Evolutionary conservation across 352 stramenopile species (phyloP), one percentile per base, ranked within the genome.

Genomic region (Paralagenidium karlingii): DNA sequence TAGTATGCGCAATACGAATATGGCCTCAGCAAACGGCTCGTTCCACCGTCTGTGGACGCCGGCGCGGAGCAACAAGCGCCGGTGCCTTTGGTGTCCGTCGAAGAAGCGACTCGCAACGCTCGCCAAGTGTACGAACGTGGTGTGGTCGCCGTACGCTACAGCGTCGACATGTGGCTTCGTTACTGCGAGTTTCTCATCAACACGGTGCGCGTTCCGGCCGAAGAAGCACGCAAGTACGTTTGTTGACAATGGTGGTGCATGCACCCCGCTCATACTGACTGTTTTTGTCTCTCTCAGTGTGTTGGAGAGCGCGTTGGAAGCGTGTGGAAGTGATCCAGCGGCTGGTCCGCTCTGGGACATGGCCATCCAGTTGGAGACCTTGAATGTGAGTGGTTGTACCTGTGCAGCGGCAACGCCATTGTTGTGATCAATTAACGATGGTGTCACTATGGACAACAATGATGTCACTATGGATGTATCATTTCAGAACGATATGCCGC

Each of bases 101-200:
- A 54, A 24, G 66, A 76, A 33, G 63, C 69, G 5, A 55, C 54
- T 31, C 42, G 58, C 28, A 69, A 62, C 33, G 74, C 74, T 8
- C 48, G 58, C 15, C 49, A 58, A 19, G 63, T 87, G 26, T 87
- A 84, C 31, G 75, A 85, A 38, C 68, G 71, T 33, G 75, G 75
- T 15, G 58, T 85, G 8, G 53, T 63, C 8, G 75, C 70, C 1
- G 75, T 81, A 16, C 46, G 50, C 40, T 58, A 67, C 57, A 88
- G 75, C 34, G 74, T 83, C 26, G 69, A 87, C 41, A 88, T 88
- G 75, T 88, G 75, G 75, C 58, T 79, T 46, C 85, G 85, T 48
- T 88, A 88, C 57, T 73, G 60, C 40, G 71, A 88, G 42, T 88
- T 85, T 28, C 45, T 87, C 11, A 73, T 82, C 42, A 46, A 71